phyloP scores from a whole-genome alignment of 306 rosid species.

The Citrullus mucosospermus region DNA sequence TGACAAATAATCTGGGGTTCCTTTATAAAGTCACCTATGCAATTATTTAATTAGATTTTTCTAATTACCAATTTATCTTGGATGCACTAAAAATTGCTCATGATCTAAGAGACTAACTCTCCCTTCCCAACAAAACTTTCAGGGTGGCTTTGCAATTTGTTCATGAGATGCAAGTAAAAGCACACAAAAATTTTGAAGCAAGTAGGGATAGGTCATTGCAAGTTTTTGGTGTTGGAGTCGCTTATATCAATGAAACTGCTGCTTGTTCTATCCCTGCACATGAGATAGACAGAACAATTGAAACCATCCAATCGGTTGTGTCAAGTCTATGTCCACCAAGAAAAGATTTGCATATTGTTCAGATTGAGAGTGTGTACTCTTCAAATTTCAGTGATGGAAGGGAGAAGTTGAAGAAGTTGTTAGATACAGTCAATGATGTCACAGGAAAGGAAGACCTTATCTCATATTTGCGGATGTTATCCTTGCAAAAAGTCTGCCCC shows the following conservation, averaged over 20 bases:
- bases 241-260: slow-evolving; percentile 55
- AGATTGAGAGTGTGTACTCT: slow-evolving; percentile 48
- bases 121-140: not conserved
- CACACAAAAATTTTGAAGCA: slow-evolving; percentile 77
- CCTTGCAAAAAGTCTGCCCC: slow-evolving; percentile 65
- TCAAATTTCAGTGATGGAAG: slow-evolving; percentile 32
- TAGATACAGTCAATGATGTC: slow-evolving; percentile 41
- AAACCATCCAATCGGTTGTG: slow-evolving; percentile 38
- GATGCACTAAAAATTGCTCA: not conserved
- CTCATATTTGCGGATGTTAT: slow-evolving; percentile 54
- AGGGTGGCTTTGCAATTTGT: slow-evolving; percentile 84
- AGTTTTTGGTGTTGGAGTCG: slow-evolving; percentile 83
- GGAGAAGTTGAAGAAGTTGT: slow-evolving; percentile 29
- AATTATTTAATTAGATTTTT: not conserved
- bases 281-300: slow-evolving; percentile 28
- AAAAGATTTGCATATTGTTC: slow-evolving; percentile 57
- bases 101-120: not conserved
- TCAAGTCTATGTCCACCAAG: slow-evolving; percentile 42
- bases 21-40: not conserved
- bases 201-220: slow-evolving; percentile 79
- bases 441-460: slow-evolving; percentile 84
- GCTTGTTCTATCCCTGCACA: slow-evolving; percentile 28
- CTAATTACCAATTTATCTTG: not conserved
- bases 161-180: slow-evolving; percentile 71
- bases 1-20: not conserved